Base-by-base conservation (phyloP, 371 early-diverging fungal genomes). In the Mucor irregularis region DNA sequence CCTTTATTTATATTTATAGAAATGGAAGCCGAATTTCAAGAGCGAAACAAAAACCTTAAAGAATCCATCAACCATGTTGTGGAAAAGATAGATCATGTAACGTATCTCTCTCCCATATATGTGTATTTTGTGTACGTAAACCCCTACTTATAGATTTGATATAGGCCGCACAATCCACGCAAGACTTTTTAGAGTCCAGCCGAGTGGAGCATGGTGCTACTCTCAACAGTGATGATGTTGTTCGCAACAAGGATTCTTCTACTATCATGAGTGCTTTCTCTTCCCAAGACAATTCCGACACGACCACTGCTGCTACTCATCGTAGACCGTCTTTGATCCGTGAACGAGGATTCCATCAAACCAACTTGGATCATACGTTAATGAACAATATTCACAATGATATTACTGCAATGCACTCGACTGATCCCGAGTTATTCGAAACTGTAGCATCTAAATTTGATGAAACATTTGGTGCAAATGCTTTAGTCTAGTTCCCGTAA, bases 391-490 rank as follows among this genome's bases (percentile, higher is more conserved):
- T 64, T 25, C 28, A n/a, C 1, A 17, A 35, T 42, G 64, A 64
- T 29, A 42, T 64, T 10, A 13, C 22, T 24, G 64, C 59, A 30
- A 64, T 64, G 64, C 59, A 64, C 19, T 56, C 55, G 0, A 40
- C 11, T n/a, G 35, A 55, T 29, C 42, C 64, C 11, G 52, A 64
- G 16, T 25, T 28, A 17, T 64, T 59, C 35, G 60, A 55, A 16
- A 28, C n/a, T 17, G 34, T 64, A 11, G 55, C 60, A 19, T 13
- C 50, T 7, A 64, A 64, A n/a, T 35, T 58, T 9, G 64, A 64
- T n/a, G 64, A 64, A 34, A 59, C 59, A 5, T 64, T 64, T 59
- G 64, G 56, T 30, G 33, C 46, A 7, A 59, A 55, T 37, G 64
- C 64, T 16, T 47, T 64, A n/a, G n/a, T n/a, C n/a, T n/a, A n/a